Base-by-base conservation (phyloP, 306 rosid species). In the Cicer bijugum region DNA sequence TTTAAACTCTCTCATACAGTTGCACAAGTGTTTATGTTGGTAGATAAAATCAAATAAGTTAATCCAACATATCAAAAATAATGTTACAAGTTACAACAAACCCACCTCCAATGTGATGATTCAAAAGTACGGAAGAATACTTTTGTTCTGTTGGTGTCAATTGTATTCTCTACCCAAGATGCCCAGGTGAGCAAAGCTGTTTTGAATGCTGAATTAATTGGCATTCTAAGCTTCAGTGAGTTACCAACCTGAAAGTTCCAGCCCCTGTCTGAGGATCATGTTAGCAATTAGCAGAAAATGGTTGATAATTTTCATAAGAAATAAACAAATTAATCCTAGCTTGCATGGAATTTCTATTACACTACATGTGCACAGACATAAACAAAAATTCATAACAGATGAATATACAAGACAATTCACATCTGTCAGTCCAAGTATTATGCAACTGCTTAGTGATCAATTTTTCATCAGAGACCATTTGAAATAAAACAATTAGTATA, bases 51-150 rank as follows among this genome's bases (percentile, higher is more conserved):
- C 10, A 40, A 40, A 40, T 40, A 40, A 40, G 2, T 8, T 8
- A 40, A 40, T 40, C 9, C 44, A 40, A 40, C 2, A 40, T 1
- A 8, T 40, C 10, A 39, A 7, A 44, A 53, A 48, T 42, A 60
- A 51, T 59, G 60, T 42, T 59, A 59, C 43, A 59, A 55, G 33
- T 19, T 52, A 16, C 9, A 52, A 23, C 40, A 1, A 83, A 78
- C 85, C 1, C 66, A 86, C 93, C 86, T 82, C 96, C 96, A 92
- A 77, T 94, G 97, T 12, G 96, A 83, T 51, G 97, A 81, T 80
- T 91, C 99, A 58, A 89, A 94, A 39, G 97, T 94, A 11, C 99
- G 89, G 75, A 91, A 87, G 88, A 91, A 91, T 16, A 94, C 76
- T 71, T 77, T 86, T 38, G 99, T 91, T 71, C 86, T 88, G 37